Percentiles rank a stretch among this genome's conserved stretches.
These are phyloP conservation scores for Macrolepiota dolichaula DNA, from an alignment of 768 basidiomycete species.

Conservation along the genomic window DNA sequence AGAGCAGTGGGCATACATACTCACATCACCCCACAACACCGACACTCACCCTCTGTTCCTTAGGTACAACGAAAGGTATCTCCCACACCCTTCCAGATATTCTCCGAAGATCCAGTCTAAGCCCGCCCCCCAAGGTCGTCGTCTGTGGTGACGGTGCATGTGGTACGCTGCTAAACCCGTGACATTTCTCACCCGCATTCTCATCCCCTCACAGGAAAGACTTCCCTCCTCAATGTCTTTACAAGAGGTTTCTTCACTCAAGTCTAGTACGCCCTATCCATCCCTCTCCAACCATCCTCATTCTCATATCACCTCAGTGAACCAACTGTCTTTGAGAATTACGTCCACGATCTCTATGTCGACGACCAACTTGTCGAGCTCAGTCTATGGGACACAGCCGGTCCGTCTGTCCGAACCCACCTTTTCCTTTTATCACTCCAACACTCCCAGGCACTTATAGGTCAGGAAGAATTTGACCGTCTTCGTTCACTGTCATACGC, in stretches of 20 bases:
- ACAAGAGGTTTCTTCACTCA: conserved; percentile 92
- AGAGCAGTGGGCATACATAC: conserved; percentile 42
- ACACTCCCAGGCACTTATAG: conserved; percentile 34
- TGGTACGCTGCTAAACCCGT: conserved; percentile 44
- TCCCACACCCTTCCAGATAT: background rate
- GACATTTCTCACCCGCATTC: conserved; percentile 16
- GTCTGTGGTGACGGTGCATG: conserved; percentile 98
- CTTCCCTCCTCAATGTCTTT: conserved; percentile 84
- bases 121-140: conserved; percentile 44
- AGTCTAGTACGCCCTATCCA: conserved; percentile 67
- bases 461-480: conserved; percentile 95
- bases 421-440: background rate
- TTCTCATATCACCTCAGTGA: conserved; percentile 44
- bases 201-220: conserved; percentile 54
- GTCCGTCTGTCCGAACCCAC: conserved; percentile 38
- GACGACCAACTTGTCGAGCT: conserved; percentile 89
- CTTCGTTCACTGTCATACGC: conserved; percentile 93
- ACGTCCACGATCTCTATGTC: conserved; percentile 84
- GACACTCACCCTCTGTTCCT: conserved; percentile 4
- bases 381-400: conserved; percentile 97
- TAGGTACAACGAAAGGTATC: conserved; percentile 49
- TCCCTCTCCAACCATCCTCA: background rate
- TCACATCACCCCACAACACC: background rate
- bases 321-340: conserved; percentile 97
- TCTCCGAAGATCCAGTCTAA: conserved; percentile 5